Percentiles rank a stretch among this genome's conserved stretches.
Evolutionary conservation across 2,329 filamentous ascomycete species (phyloP).

Genomic region (Ustulina deusta): DNA sequence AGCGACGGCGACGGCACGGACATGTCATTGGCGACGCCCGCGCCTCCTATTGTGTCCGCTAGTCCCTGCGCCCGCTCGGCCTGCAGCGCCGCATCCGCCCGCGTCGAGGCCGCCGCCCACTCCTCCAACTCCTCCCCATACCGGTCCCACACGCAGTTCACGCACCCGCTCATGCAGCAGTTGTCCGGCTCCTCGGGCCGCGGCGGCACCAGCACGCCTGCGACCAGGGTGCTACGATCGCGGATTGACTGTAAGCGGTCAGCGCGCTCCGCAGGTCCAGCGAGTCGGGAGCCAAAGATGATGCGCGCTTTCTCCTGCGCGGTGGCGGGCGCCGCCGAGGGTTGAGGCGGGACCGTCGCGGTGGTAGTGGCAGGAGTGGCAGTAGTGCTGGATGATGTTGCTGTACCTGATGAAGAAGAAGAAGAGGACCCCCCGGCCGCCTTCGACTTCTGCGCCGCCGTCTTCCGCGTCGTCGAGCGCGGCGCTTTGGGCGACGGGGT

Average conservation of each 20-base stretch:
- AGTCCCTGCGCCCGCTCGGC: slow-evolving; percentile 50
- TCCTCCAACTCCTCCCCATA: slow-evolving; percentile 93
- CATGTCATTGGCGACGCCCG: slow-evolving; percentile 32
- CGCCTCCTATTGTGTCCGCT: slow-evolving; percentile 29
- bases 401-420: slow-evolving; percentile 47
- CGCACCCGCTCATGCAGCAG: slow-evolving; percentile 99
- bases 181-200: slow-evolving; percentile 92
- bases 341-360: slow-evolving; percentile 44
- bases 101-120: slow-evolving; percentile 75
- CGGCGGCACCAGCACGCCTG: slow-evolving; percentile 85
- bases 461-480: slow-evolving; percentile 32
- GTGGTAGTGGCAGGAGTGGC: slow-evolving; percentile 39
- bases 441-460: slow-evolving; percentile 44
- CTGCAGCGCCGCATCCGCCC: slow-evolving; percentile 69
- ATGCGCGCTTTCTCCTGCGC: slow-evolving; percentile 70
- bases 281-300: slow-evolving; percentile 84
- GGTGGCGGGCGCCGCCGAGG: slow-evolving; percentile 55
- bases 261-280: slow-evolving; percentile 77
- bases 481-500: slow-evolving; percentile 54
- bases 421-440: slow-evolving; percentile 34
- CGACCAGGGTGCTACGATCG: slow-evolving; percentile 72
- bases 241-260: slow-evolving; percentile 70
- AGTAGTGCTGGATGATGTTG: slow-evolving; percentile 22
- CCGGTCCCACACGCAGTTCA: slow-evolving; percentile 95
- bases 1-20: slow-evolving; percentile 14